Base-by-base conservation (phyloP, 768 basidiomycete genomes). In the Solioccasus polychromus region DNA sequence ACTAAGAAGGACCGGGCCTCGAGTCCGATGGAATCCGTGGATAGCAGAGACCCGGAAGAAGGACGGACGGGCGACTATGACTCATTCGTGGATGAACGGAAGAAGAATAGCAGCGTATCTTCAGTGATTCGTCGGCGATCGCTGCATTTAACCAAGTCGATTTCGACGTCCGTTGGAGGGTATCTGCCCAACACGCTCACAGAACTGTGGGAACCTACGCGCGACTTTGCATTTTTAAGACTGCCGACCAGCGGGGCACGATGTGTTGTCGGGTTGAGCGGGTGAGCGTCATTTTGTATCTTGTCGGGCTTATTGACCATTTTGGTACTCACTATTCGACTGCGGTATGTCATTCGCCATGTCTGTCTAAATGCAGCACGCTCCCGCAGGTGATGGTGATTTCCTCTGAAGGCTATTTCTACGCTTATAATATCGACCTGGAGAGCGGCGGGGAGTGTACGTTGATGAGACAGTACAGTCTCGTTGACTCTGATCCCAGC, bases 381-480 rank as follows among this genome's bases (percentile, higher is more conserved):
- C 88, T 90, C 69, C 94, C 95, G 0, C 95, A 99, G n/a, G n/a
- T 97, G 10, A 95, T 96, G 91, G 93, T 99, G 19, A 81, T 98
- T 45, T 93, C 92, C 0, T 88, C 90, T 0, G 93, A 97, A 47
- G 95, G 95, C 2, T 88, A 92, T 56, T 95, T 96, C 64, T 97
- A 99, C 61, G 82, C 87, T 14, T 98, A 98, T 66, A 89, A 78
- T 56, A 95, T 99, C 59, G 95, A 99, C 68, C 69, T 98, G 49
- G 95, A 99, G 66, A 85, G 86, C 41, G 95, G 95, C 3, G 95
- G 95, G 3, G 95, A 99, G n/a, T n/a, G n/a, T n/a, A n/a, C n/a
- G n/a, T n/a, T n/a, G n/a, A n/a, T 93, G 78, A 95, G 95, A 71
- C 92, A 95, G 64, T 97, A 93, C 62, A 88, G 80, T 42, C 59